A percentile compares a stretch with the other conserved stretches of the same genome.
phyloP scores from a whole-genome alignment of 1,284 basidiomycete species.

The Ustilago tritici region DNA sequence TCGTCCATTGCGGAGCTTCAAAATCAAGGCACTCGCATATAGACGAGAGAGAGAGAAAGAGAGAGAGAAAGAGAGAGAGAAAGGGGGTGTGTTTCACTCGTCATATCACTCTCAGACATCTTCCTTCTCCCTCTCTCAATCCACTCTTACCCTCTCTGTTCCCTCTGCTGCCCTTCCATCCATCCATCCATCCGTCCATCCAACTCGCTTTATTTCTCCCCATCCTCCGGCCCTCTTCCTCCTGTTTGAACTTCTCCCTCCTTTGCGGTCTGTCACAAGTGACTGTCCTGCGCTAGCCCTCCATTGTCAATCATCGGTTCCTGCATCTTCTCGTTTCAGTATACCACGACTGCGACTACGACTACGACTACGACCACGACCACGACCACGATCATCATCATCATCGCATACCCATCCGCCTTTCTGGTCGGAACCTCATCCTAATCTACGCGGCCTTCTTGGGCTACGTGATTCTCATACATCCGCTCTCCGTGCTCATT shows the following conservation, averaged over 20 bases:
- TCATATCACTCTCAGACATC: constrained; percentile 16
- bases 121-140: constrained; percentile 1
- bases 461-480: constrained; percentile 8
- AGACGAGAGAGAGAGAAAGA: not conserved
- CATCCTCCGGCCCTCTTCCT: not conserved
- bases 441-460: constrained; percentile 4
- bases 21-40: constrained; percentile 13
- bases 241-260: constrained; percentile 29
- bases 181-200: not conserved
- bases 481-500: constrained; percentile 29
- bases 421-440: not conserved
- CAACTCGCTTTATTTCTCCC: not conserved
- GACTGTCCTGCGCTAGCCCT: not conserved
- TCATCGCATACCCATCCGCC: not conserved
- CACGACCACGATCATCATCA: constrained; percentile 14
- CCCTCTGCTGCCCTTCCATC: constrained; percentile 2
- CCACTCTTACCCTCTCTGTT: not conserved
- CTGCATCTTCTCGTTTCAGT: constrained; percentile 10
- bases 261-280: not conserved
- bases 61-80: too few species aligned
- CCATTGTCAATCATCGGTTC: not conserved
- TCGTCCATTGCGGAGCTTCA: constrained; percentile 14
- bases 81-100: not conserved
- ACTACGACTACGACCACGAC: constrained; percentile 7
- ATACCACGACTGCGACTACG: not conserved